Conservation (phyloP, 495 filamentous ascomycete genomes). For the Daldinia decipiens region DNA sequence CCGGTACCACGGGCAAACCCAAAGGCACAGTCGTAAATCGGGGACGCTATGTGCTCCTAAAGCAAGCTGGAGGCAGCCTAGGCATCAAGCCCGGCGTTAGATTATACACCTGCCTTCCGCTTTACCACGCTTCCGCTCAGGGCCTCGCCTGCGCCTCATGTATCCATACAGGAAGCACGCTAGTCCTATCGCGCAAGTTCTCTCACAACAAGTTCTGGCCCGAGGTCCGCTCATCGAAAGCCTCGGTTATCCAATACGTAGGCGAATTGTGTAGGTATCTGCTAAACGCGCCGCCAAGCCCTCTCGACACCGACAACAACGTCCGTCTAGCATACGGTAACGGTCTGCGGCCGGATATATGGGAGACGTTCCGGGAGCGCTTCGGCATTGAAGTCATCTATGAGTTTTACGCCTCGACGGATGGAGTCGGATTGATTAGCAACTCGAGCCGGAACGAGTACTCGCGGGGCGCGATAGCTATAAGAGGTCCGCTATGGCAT, state of each 20-base stretch:
- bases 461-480: conserved; percentile 68
- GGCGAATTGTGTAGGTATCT: conserved; percentile 83
- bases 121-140: conserved; percentile 80
- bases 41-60: conserved; percentile 37
- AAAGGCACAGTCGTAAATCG: conserved; percentile 55
- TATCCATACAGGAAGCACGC: conserved; percentile 64
- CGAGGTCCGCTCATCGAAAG: conserved; percentile 72
- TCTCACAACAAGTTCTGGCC: conserved; percentile 77
- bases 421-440: conserved; percentile 59
- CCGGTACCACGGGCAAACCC: conserved; percentile 64
- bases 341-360: conserved; percentile 79
- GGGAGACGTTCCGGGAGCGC: conserved; percentile 71
- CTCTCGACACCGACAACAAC: conserved; percentile 70
- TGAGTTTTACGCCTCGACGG: conserved; percentile 73
- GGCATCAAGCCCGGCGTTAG: conserved; percentile 53
- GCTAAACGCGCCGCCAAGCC: conserved; percentile 70
- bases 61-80: conserved; percentile 18
- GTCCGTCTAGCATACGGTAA: conserved; percentile 77
- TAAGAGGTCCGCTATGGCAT: conserved; percentile 71
- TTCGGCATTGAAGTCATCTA: conserved; percentile 66
- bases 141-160: conserved; percentile 60
- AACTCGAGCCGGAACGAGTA: conserved; percentile 68
- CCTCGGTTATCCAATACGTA: conserved; percentile 79
- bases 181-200: conserved; percentile 77
- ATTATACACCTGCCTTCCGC: conserved; percentile 80